Conservation (phyloP, 2,329 filamentous ascomycete genomes). For the Fusarium xyrophilum region DNA sequence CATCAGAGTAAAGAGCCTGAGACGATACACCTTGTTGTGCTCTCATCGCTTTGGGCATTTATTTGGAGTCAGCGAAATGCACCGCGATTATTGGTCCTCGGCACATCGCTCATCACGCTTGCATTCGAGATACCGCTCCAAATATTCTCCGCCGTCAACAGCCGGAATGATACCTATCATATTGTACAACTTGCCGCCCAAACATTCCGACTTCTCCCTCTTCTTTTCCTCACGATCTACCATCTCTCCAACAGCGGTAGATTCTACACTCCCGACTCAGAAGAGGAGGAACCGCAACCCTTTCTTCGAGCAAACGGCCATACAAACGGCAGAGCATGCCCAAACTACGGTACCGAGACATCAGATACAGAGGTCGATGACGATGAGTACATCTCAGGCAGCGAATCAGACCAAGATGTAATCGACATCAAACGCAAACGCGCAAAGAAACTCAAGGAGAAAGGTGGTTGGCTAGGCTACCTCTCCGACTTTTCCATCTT, state of each 20-base stretch:
- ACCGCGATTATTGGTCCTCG: not conserved
- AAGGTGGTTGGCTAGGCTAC: conserved; percentile 45
- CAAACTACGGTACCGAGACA: conserved; percentile 25
- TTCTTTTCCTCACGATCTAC: conserved; percentile 1
- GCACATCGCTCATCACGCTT: conserved; percentile 1
- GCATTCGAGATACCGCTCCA: conserved; percentile 23
- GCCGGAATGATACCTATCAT: not conserved
- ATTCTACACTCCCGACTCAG: not conserved
- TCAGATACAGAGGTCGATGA: not conserved
- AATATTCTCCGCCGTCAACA: not conserved
- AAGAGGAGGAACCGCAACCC: conserved; percentile 19
- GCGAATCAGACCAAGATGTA: conserved; percentile 36
- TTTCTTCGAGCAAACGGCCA: conserved; percentile 7
- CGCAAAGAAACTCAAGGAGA: conserved; percentile 39
- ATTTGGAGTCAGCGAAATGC: not conserved
- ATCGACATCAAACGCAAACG: conserved; percentile 40
- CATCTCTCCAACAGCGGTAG: not conserved
- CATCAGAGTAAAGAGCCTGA: not conserved
- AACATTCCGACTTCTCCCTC: not conserved
- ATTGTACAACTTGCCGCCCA: conserved; percentile 1
- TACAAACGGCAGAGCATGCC: not conserved
- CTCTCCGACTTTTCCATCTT: conserved; percentile 44
- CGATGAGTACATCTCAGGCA: conserved; percentile 1
- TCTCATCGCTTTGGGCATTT: not conserved
- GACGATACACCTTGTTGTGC: not conserved